Conservation (phyloP, 768 basidiomycete species). For the Termitomyces sp. region DNA sequence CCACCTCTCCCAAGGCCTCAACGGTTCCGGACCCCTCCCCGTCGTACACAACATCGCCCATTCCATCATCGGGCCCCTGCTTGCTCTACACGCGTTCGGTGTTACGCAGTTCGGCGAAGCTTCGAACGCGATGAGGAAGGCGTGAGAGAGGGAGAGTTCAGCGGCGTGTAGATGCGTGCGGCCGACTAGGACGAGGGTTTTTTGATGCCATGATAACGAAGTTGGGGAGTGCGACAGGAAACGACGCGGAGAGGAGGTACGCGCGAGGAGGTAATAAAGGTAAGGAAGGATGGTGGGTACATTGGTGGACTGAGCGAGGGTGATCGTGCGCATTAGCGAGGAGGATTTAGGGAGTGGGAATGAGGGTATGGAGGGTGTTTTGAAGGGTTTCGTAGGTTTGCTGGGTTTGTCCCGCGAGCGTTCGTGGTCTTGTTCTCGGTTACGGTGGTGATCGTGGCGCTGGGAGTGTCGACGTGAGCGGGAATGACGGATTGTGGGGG, state of each 20-base stretch:
- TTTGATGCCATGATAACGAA: slow-evolving; percentile 43
- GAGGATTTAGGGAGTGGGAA: slow-evolving; percentile 20
- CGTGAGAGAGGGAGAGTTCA: slow-evolving; percentile 38
- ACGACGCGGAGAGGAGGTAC: slow-evolving; percentile 30
- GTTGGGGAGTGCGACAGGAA: slow-evolving; percentile 32
- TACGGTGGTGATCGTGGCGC: neutral
- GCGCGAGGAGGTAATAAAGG: slow-evolving; percentile 47
- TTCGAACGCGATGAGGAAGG: slow-evolving; percentile 39
- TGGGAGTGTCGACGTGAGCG: neutral
- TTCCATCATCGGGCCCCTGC: slow-evolving; percentile 38
- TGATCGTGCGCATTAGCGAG: slow-evolving; percentile 40
- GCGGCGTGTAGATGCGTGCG: slow-evolving; percentile 39
- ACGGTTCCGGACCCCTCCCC: slow-evolving; percentile 29
- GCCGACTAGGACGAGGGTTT: slow-evolving; percentile 35
- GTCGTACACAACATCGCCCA: slow-evolving; percentile 40
- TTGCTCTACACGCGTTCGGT: slow-evolving; percentile 27
- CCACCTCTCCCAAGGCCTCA: slow-evolving; percentile 34
- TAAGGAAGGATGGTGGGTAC: slow-evolving; percentile 42
- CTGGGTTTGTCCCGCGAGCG: neutral
- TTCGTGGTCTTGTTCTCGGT: neutral
- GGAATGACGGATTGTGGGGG: neutral
- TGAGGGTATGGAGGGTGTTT: neutral
- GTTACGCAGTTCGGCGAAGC: slow-evolving; percentile 28
- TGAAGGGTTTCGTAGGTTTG: neutral
- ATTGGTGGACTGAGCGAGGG: slow-evolving; percentile 38